phyloP scores from a whole-genome alignment of 2,329 filamentous ascomycete genomes.

The Rosellinia necatrix region DNA sequence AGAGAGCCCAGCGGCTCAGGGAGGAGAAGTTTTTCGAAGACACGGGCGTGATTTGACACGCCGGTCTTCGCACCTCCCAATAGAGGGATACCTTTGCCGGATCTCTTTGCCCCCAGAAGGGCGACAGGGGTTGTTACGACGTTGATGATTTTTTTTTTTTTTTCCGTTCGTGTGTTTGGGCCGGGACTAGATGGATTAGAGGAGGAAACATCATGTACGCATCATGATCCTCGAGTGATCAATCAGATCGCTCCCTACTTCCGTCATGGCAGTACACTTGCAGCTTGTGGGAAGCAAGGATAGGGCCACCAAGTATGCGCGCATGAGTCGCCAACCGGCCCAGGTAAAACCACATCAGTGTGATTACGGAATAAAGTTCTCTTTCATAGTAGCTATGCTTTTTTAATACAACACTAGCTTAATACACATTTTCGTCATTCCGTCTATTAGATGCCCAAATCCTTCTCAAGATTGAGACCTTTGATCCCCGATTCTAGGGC shows the following conservation, averaged over 20 bases:
- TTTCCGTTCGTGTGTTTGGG: too few relatives aligned
- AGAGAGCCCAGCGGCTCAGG: slow-evolving; percentile 65
- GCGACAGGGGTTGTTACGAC: background rate
- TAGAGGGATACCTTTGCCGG: too few relatives aligned
- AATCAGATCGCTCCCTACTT: background rate
- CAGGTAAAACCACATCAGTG: too few relatives aligned
- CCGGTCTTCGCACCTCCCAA: background rate
- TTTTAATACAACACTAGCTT: background rate
- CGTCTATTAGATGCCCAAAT: slow-evolving; percentile 3
- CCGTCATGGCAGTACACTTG: too few relatives aligned
- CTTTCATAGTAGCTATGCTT: too few relatives aligned
- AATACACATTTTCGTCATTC: background rate
- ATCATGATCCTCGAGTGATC: background rate
- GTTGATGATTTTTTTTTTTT: slow-evolving; percentile 1
- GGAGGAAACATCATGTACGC: background rate
- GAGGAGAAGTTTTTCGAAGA: slow-evolving; percentile 55
- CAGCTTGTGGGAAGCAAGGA: too few relatives aligned
- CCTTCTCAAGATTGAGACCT: slow-evolving; percentile 12
- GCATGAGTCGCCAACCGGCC: too few relatives aligned
- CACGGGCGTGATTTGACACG: slow-evolving; percentile 21
- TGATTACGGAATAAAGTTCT: too few relatives aligned
- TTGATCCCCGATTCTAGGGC: slow-evolving; percentile 14
- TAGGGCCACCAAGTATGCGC: too few relatives aligned
- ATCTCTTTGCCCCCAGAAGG: background rate
- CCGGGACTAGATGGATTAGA: slow-evolving; percentile 9